Evolutionary conservation across 305 asterid species (phyloP).

Genomic region (Fraxinus baroniana): DNA sequence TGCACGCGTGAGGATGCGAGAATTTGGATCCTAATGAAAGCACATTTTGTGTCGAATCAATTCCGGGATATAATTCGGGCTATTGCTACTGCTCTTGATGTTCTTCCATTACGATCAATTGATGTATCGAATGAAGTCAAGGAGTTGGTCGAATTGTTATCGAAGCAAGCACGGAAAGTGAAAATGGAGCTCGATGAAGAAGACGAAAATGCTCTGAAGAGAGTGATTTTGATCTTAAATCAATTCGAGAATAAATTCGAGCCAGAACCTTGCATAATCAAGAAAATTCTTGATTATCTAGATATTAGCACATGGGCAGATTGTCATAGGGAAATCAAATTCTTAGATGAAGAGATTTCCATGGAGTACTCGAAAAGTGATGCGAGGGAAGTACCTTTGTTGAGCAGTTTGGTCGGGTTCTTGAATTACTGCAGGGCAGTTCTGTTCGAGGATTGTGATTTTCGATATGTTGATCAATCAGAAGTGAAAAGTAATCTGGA

Average conservation of each 20-base stretch:
- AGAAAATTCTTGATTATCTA: constrained; percentile 47
- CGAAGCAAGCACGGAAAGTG: constrained; percentile 50
- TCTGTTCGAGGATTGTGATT: constrained; percentile 45
- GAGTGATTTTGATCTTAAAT: constrained; percentile 48
- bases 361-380: constrained; percentile 32
- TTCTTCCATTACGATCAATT: constrained; percentile 50
- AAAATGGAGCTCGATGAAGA: constrained; percentile 46
- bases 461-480: constrained; percentile 30
- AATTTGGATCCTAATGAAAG: constrained; percentile 52
- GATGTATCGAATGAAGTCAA: constrained; percentile 41
- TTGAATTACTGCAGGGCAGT: constrained; percentile 65
- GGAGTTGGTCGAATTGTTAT: constrained; percentile 57
- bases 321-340: constrained; percentile 53
- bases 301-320: constrained; percentile 50
- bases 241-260: constrained; percentile 63
- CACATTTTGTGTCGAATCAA: constrained; percentile 40
- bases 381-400: constrained; percentile 44
- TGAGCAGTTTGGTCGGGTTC: constrained; percentile 55
- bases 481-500: constrained; percentile 43
- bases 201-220: constrained; percentile 48
- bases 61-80: constrained; percentile 45
- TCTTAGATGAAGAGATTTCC: constrained; percentile 50
- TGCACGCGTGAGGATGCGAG: constrained; percentile 57
- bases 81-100: constrained; percentile 61
- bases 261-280: constrained; percentile 49